Base-by-base conservation (phyloP, 768 basidiomycete species). In the Dendrothele bispora region DNA sequence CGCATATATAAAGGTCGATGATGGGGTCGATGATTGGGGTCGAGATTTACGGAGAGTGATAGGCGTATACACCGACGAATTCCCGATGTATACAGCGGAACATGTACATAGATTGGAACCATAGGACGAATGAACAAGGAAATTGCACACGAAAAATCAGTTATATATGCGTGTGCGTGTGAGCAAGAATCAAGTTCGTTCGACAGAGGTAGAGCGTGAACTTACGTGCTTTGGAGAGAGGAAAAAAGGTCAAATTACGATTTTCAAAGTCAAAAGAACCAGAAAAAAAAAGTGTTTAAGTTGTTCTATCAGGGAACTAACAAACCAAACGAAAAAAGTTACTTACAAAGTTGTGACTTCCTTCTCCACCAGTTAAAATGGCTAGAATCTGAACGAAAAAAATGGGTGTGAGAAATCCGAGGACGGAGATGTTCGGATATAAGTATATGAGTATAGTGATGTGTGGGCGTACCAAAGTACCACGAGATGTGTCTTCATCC, bases 401-500 rank as follows among this genome's bases (percentile, higher is more conserved):
- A n/a, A n/a, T n/a, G n/a, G n/a, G n/a, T n/a, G n/a, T n/a, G n/a
- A n/a, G n/a, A n/a, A n/a, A n/a, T n/a, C n/a, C n/a, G n/a, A n/a
- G n/a, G n/a, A n/a, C n/a, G n/a, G 26, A 20, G 32, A n/a, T 21
- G 4, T 4, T 47, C 21, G 25, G 50, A n/a, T 30, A 28, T n/a
- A n/a, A 20, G 29, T 7, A n/a, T 32, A 20, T 4, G 5, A 38
- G 14, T 30, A 4, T 7, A 38, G 10, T 20, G 20, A 7, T 18
- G 11, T 39, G 37, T 39, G n/a, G 14, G 28, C 80, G 51, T 53
- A 90, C 88, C 25, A 88, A 59, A 58, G 83, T 90, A 11, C 87
- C 84, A 56, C 82, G 67, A 1, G 89, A 90, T 3, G 86, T 86
- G 55, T 91, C 79, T 55, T 91, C 89, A 54, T 88, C 86, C 3